phyloP scores from a whole-genome alignment of 352 stramenopile genomes.

The Phytophthora crassamura region DNA sequence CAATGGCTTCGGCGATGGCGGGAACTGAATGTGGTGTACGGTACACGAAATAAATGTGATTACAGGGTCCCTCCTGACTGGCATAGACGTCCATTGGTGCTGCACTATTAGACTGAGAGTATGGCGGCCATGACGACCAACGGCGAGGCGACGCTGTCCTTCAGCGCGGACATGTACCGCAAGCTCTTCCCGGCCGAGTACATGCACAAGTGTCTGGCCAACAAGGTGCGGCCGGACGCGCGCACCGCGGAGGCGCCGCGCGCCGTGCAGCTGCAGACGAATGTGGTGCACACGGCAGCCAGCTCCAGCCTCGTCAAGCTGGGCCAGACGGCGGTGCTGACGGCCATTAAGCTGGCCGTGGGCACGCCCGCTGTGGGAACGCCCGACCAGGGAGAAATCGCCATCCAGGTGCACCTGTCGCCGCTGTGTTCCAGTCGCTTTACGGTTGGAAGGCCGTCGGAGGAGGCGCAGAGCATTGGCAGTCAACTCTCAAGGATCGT shows the following conservation, averaged over 20 bases:
- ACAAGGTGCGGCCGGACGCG: slow-evolving; percentile 64
- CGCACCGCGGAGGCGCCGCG: slow-evolving; percentile 55
- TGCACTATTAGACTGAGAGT: background rate
- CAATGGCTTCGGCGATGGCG: too few relatives aligned
- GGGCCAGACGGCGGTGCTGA: slow-evolving; percentile 74
- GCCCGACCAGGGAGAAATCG: slow-evolving; percentile 80
- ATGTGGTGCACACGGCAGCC: slow-evolving; percentile 65
- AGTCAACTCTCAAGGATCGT: slow-evolving; percentile 81
- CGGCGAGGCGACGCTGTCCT: slow-evolving; percentile 50
- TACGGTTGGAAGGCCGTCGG: slow-evolving; percentile 68
- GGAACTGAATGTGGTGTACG: too few relatives aligned
- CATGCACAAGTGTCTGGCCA: slow-evolving; percentile 66
- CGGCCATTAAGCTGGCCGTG: slow-evolving; percentile 78
- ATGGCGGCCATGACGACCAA: slow-evolving; percentile 22
- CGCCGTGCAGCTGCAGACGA: slow-evolving; percentile 68
- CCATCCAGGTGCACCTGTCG: slow-evolving; percentile 82
- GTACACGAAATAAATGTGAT: too few relatives aligned
- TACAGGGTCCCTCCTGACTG: too few relatives aligned
- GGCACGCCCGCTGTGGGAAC: slow-evolving; percentile 70
- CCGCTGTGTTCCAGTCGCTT: slow-evolving; percentile 82
- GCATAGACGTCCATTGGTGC: too few relatives aligned
- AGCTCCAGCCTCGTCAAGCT: slow-evolving; percentile 82
- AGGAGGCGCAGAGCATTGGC: slow-evolving; percentile 79
- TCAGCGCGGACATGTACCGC: slow-evolving; percentile 73
- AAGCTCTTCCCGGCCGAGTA: slow-evolving; percentile 84